Evolutionary conservation across 305 asterid genomes (phyloP).

Genomic region (Caryopteris hybrid): DNA sequence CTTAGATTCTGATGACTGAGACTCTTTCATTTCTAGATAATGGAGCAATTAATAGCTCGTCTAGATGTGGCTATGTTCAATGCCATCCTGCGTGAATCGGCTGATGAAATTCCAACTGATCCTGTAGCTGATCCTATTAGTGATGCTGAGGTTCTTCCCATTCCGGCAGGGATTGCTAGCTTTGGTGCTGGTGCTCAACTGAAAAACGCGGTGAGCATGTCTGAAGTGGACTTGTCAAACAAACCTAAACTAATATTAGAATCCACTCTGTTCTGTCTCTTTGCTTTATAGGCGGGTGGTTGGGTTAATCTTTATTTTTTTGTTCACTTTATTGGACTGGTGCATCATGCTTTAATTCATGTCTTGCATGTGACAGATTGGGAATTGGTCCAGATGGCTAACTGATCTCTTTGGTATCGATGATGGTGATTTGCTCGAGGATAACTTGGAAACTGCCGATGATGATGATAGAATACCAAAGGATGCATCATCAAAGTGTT

Average conservation of each 20-base stretch:
- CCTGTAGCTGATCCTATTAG: slow-evolving; percentile 90
- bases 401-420: slow-evolving; percentile 64
- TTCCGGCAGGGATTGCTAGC: slow-evolving; percentile 80
- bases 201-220: slow-evolving; percentile 65
- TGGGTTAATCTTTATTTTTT: background rate
- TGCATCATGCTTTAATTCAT: background rate
- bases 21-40: slow-evolving; percentile 47
- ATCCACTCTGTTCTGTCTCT: background rate
- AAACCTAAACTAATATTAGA: background rate
- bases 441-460: slow-evolving; percentile 21
- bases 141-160: slow-evolving; percentile 78
- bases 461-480: slow-evolving; percentile 31
- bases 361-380: slow-evolving; percentile 46
- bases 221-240: background rate
- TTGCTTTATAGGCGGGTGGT: background rate
- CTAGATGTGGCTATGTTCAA: slow-evolving; percentile 92
- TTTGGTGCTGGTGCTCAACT: slow-evolving; percentile 92
- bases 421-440: slow-evolving; percentile 40
- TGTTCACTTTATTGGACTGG: too few species aligned
- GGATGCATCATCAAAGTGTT: slow-evolving; percentile 50
- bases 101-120: slow-evolving; percentile 84
- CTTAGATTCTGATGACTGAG: slow-evolving; percentile 10
- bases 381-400: slow-evolving; percentile 90
- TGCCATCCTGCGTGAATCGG: slow-evolving; percentile 84
- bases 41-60: slow-evolving; percentile 85